Percentiles rank a stretch among this genome's conserved stretches.
Conservation (phyloP, 2,329 filamentous ascomycete genomes). For the Monosporascus sp. region DNA sequence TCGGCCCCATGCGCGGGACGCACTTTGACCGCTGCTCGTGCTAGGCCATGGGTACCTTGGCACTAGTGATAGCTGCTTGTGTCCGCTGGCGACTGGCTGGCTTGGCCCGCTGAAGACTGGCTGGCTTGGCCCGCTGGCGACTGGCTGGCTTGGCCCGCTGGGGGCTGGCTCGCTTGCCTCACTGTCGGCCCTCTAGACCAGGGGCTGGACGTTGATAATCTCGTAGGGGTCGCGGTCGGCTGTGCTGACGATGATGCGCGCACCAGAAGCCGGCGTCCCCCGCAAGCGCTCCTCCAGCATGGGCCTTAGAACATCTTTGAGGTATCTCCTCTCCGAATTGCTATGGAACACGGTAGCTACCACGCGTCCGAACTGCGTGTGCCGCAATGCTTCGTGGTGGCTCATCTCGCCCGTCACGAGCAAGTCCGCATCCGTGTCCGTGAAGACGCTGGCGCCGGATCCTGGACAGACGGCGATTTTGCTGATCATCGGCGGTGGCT, state of each 20-base stretch:
- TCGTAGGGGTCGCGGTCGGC: slow-evolving; percentile 84
- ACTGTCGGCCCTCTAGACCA: slow-evolving; percentile 16
- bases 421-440: slow-evolving; percentile 66
- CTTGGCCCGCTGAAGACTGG: too few relatives aligned
- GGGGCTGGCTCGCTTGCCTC: too few relatives aligned
- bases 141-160: too few relatives aligned
- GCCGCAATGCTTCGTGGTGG: slow-evolving; percentile 85
- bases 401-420: slow-evolving; percentile 89
- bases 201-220: slow-evolving; percentile 52
- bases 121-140: too few relatives aligned
- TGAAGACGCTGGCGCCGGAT: slow-evolving; percentile 74
- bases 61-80: too few relatives aligned
- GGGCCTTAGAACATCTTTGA: slow-evolving; percentile 64
- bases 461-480: slow-evolving; percentile 86
- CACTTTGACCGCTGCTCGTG: too few relatives aligned
- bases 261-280: slow-evolving; percentile 38
- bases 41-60: too few relatives aligned
- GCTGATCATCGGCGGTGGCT: slow-evolving; percentile 38
- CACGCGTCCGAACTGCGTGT: slow-evolving; percentile 75
- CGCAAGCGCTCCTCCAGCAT: slow-evolving; percentile 57
- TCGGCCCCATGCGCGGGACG: too few relatives aligned
- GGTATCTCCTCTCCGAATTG: slow-evolving; percentile 83
- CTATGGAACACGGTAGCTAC: slow-evolving; percentile 88
- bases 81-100: too few relatives aligned
- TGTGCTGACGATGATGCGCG: slow-evolving; percentile 67